A percentile compares a stretch with the other conserved stretches of the same genome.
phyloP scores from a whole-genome alignment of 257 asterid genomes.

The Thymus quinquecostatus region DNA sequence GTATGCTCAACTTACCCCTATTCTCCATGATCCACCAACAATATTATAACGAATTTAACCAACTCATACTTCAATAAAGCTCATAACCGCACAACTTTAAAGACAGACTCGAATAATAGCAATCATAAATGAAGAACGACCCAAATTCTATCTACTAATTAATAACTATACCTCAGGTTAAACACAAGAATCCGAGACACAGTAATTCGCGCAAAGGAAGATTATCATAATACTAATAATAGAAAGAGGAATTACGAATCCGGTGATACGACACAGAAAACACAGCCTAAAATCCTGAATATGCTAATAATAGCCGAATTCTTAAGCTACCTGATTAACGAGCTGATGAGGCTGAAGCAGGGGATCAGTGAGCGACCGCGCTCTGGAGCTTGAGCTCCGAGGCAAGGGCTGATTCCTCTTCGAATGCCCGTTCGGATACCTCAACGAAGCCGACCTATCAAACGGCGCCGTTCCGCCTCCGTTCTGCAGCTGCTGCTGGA shows the following conservation, averaged over 20 bases:
- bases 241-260: constrained; percentile 6
- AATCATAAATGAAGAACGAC: constrained; percentile 20
- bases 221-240: not conserved
- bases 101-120: constrained; percentile 26
- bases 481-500: constrained; percentile 86
- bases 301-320: not conserved
- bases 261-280: not conserved
- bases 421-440: constrained; percentile 59
- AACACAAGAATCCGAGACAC: constrained; percentile 19
- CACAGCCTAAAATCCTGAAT: not conserved
- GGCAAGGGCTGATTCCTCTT: constrained; percentile 69
- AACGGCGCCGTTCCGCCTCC: constrained; percentile 55
- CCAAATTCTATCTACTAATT: constrained; percentile 20
- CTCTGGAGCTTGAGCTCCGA: constrained; percentile 87
- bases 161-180: constrained; percentile 9
- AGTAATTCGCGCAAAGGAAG: not conserved
- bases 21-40: constrained; percentile 27
- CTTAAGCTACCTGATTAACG: constrained; percentile 64
- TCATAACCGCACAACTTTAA: constrained; percentile 26
- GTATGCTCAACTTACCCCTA: not conserved
- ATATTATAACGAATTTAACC: constrained; percentile 32
- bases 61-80: constrained; percentile 37
- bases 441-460: constrained; percentile 87
- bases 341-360: constrained; percentile 94
- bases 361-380: constrained; percentile 93